These are phyloP conservation scores for Cutaneotrichosporon dermatis DNA, from an alignment of 1,284 basidiomycete species.

Conservation along the genomic window DNA sequence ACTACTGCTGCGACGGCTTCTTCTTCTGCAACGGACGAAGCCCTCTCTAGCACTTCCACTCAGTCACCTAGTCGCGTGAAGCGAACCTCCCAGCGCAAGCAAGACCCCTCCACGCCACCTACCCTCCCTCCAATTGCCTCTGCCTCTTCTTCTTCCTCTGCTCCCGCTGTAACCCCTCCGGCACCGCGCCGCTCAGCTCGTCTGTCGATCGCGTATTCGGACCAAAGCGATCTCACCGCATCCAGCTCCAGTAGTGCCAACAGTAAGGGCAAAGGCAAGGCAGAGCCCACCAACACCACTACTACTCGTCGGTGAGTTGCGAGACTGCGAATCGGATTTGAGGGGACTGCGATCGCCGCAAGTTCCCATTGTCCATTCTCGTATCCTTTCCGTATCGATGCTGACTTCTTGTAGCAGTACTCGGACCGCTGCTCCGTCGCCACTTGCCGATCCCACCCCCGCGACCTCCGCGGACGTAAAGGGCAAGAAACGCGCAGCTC, in stretches of 20 bases:
- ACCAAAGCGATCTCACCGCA: conserved; percentile 8
- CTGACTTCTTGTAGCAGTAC: conserved; percentile 9
- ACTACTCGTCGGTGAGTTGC: background rate
- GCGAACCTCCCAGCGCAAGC: background rate
- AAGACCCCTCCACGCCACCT: background rate
- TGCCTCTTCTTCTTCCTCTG: conserved; percentile 1
- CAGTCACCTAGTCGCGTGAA: conserved; percentile 7
- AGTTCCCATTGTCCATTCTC: too few species aligned
- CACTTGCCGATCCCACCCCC: background rate
- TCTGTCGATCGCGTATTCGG: conserved; percentile 24
- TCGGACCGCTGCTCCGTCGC: background rate
- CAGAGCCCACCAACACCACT: conserved; percentile 11
- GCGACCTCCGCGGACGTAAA: conserved; percentile 30
- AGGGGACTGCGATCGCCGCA: background rate
- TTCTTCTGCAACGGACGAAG: conserved; percentile 1
- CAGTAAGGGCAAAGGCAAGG: conserved; percentile 31
- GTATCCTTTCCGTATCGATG: too few species aligned
- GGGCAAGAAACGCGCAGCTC: conserved; percentile 40
- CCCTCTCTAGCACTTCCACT: background rate
- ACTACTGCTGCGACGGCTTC: background rate
- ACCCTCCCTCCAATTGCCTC: background rate
- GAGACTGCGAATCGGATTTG: background rate
- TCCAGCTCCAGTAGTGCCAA: conserved; percentile 8
- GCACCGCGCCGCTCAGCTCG: conserved; percentile 34
- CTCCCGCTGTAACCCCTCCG: background rate